These are phyloP conservation scores for Pleurotus sapidus DNA, from an alignment of 768 basidiomycete genomes.

Conservation along the genomic window DNA sequence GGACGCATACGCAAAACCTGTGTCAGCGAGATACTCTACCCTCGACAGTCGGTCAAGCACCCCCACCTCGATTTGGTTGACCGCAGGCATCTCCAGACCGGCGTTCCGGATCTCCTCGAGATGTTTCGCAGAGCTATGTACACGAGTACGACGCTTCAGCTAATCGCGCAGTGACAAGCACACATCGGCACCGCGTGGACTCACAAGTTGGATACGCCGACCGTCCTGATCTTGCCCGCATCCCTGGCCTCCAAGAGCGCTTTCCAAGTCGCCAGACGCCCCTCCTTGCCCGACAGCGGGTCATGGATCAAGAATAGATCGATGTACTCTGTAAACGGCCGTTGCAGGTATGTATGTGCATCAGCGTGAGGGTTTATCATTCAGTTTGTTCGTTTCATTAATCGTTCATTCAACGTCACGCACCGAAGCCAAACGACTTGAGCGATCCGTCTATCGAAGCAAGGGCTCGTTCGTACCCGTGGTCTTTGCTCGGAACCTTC, in stretches of 20 bases:
- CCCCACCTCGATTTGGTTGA: slow-evolving; percentile 80
- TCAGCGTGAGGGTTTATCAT: no score
- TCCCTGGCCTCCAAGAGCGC: slow-evolving; percentile 60
- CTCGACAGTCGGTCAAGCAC: slow-evolving; percentile 5
- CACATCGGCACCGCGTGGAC: slow-evolving; percentile 17
- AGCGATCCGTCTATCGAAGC: not conserved
- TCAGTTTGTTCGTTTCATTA: no score
- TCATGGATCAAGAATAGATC: slow-evolving; percentile 83
- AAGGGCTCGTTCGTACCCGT: slow-evolving; percentile 6
- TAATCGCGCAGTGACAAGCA: not conserved
- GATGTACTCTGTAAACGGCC: slow-evolving; percentile 38
- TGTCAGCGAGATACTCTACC: no score
- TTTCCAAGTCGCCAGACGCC: slow-evolving; percentile 68
- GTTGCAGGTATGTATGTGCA: not conserved
- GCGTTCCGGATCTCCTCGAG: slow-evolving; percentile 69
- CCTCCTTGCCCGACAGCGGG: slow-evolving; percentile 58
- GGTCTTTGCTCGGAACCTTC: slow-evolving; percentile 9
- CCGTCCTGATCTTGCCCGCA: slow-evolving; percentile 62
- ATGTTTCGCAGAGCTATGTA: slow-evolving; percentile 59
- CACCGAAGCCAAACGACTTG: not conserved
- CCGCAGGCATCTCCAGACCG: slow-evolving; percentile 61
- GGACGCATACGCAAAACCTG: not conserved
- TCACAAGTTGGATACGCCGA: slow-evolving; percentile 85
- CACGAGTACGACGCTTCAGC: not conserved
- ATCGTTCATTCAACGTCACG: not conserved